Evolutionary conservation across 305 asterid species (phyloP), one percentile per base, ranked within the genome.

Genomic region (Striga hermonthica): DNA sequence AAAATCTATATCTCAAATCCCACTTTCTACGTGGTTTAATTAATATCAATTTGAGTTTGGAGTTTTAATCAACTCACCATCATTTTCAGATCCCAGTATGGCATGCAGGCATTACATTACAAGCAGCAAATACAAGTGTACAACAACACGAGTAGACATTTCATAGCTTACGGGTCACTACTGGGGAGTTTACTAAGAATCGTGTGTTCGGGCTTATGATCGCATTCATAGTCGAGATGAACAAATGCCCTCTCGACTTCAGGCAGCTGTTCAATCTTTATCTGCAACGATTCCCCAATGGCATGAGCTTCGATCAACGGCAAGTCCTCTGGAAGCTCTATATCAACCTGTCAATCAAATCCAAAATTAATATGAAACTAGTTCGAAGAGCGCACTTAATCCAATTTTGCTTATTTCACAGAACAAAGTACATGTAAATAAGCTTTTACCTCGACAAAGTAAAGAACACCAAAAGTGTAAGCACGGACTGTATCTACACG

Each of bases 401-500:
- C 9, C 9, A 3, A 4, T 8, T 39, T 39, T 8, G 44, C 6
- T 8, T 39, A 4, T 4, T 39, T 5, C 6, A 39, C 9, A 39
- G 10, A 12, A 1, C 14, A 37, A 4, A 40, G 10, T 4, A 35
- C 47, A 6, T 13, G 11, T 15, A 12, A 15, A 14, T 31, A 37
- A 53, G 37, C 45, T 53, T 37, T 44, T 57, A 86, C 97, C 94
- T 90, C 95, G 0, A 90, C 95, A 62, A 90, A 87, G 81, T 87
- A 90, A 59, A 90, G 94, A 55, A 75, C 95, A 3, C 97, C 97
- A 59, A 90, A 87, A 5, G 95, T 85, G 79, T 90, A 90, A 57
- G 97, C 97, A 53, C 97, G 91, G 10, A 90, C 97, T 0, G 97
- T 87, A 34, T 90, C 97, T 3, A 90, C 95, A 13, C 95, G 84